Evolutionary conservation across 1,284 basidiomycete species (phyloP), one percentile per base, ranked within the genome.

Genomic region (Puccinia novopanici): DNA sequence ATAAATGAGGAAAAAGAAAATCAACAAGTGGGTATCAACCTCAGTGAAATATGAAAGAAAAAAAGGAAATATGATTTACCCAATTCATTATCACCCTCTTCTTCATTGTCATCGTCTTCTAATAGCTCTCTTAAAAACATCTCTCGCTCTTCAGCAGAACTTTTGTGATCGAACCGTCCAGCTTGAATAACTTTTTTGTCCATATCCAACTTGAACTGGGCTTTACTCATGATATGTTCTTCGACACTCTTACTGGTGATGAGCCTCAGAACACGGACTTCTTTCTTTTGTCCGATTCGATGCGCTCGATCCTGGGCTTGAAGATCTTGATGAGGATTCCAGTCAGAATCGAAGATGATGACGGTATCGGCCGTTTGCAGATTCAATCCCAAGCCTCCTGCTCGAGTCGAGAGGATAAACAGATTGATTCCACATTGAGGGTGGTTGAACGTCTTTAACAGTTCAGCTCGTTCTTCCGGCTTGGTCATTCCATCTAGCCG

Each of bases 161-260:
- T 97, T 87, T 98, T 96, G 87, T 99, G 97, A 87, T 99, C 97
- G 88, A 98, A 99, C 81, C 95, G 94, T 89, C 96, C 96, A 75
- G 96, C 96, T 88, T 98, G 95, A 84, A 98, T 97, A 87, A 99
- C 95, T 87, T 99, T 99, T 88, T 97, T 95, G 86, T 99, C 97
- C 85, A 99, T 97, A 85, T 98, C 96, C 74, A 99, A 91, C 89
- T 99, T 99, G 87, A 91, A 93, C 82, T 94, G 91, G 3, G 97
- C 97, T 82, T 95, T 91, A 68, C 93, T 92, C 83, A 97, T 91
- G 89, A 98, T 98, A 12, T 95, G 93, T 87, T 99, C 96, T 87
- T 99, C 97, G 22, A 99, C 95, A 83, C 94, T 97, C 88, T 96
- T 95, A 86, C 96, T 94, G 8, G 96, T 98, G 85, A 99, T 95